These are phyloP conservation scores for Aspergillus cavernicola DNA, from an alignment of 495 filamentous ascomycete genomes.

Conservation along the genomic window DNA sequence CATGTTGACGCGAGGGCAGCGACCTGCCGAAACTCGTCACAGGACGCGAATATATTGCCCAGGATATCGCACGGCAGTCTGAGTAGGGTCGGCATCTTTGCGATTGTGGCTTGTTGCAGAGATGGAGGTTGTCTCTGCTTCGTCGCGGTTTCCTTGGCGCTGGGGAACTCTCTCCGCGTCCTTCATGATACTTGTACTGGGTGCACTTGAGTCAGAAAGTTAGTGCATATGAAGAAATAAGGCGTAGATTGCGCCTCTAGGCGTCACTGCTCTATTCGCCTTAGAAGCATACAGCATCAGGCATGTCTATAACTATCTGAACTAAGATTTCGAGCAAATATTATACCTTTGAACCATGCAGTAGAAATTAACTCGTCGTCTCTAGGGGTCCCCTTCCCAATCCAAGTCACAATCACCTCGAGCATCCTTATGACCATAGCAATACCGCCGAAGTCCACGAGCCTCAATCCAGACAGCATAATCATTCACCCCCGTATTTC, in stretches of 20 bases:
- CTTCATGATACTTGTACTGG: not conserved
- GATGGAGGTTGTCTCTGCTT: not conserved
- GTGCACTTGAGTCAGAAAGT: not conserved
- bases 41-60: not conserved
- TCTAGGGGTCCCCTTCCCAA: no score
- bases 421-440: no score
- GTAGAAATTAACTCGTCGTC: no score
- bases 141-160: not conserved
- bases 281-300: not conserved
- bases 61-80: not conserved
- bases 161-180: not conserved
- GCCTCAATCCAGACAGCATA: no score
- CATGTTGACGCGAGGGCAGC: not conserved
- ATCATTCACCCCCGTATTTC: no score
- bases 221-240: not conserved
- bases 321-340: no score
- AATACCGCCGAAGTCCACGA: no score
- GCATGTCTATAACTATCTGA: no score
- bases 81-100: not conserved
- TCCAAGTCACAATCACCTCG: no score
- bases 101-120: not conserved
- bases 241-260: not conserved
- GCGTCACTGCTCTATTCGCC: not conserved
- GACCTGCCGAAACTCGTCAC: not conserved
- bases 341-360: no score